phyloP scores from a whole-genome alignment of 2,329 filamentous ascomycete genomes.

The Microsporum canis region DNA sequence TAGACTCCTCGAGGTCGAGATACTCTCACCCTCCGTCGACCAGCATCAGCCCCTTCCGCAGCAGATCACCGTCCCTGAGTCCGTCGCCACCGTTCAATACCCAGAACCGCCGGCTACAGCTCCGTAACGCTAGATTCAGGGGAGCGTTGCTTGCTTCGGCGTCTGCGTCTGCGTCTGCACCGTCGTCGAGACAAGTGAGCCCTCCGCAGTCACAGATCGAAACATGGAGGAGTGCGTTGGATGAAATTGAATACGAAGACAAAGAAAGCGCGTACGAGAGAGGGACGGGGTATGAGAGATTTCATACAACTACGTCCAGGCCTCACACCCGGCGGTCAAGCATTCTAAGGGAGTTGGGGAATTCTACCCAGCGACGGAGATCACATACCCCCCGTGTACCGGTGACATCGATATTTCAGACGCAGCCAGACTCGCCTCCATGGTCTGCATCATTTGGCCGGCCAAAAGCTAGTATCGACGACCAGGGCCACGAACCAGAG shows the following conservation, averaged over 20 bases:
- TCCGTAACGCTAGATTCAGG: constrained; percentile 23
- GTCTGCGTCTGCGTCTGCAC: constrained; percentile 2
- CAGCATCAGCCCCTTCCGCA: not conserved
- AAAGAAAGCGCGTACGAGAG: constrained; percentile 15
- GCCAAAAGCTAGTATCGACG: not conserved
- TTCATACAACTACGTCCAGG: not conserved
- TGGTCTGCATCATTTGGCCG: not conserved
- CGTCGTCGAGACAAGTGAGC: constrained; percentile 12
- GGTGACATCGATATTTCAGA: constrained; percentile 17
- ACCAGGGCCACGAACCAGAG: constrained; percentile 6
- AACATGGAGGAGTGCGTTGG: constrained; percentile 15
- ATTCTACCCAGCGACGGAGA: constrained; percentile 19
- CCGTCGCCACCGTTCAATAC: constrained; percentile 11
- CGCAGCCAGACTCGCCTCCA: constrained; percentile 6
- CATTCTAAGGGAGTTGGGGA: constrained; percentile 24
- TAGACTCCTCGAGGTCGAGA: not conserved
- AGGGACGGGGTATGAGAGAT: not conserved
- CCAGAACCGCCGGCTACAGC: constrained; percentile 21
- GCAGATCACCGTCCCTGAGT: constrained; percentile 6
- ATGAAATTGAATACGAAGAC: constrained; percentile 12
- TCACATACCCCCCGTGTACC: constrained; percentile 14
- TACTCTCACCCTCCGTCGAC: not conserved
- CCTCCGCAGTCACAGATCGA: constrained; percentile 13
- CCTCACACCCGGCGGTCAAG: constrained; percentile 16
- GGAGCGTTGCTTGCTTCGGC: constrained; percentile 15